Conservation (phyloP, 345 rosid genomes). For the Salix brachista region DNA sequence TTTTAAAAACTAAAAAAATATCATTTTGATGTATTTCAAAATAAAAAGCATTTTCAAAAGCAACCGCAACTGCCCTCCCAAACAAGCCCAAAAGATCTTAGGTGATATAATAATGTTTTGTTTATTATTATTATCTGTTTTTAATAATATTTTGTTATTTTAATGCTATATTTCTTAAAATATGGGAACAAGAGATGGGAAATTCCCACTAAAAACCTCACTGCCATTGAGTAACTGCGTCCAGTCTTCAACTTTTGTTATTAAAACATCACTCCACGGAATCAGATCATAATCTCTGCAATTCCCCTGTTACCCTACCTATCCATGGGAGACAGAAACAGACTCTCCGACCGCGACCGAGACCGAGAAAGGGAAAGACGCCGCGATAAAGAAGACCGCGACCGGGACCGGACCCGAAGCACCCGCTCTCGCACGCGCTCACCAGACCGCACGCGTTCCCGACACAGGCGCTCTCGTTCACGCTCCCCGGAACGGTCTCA, state of each 20-base stretch:
- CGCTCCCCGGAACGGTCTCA: conserved; percentile 52
- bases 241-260: not conserved
- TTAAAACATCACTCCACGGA: not conserved
- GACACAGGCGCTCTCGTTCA: conserved; percentile 48
- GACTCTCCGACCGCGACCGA: conserved; percentile 16
- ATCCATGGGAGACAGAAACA: conserved; percentile 12
- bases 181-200: no score
- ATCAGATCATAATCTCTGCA: not conserved
- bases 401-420: conserved; percentile 50
- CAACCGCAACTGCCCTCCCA: no score
- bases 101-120: no score
- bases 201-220: no score
- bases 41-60: no score
- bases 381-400: conserved; percentile 31
- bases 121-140: no score
- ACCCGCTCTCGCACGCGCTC: conserved; percentile 59
- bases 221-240: not conserved
- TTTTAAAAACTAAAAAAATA: no score
- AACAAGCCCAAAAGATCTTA: no score
- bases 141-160: no score
- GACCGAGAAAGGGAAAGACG: conserved; percentile 33
- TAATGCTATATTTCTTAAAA: no score
- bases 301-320: not conserved
- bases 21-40: no score
- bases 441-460: conserved; percentile 47